Evolutionary conservation across 805 yeast genomes (phyloP).

Genomic region (Wickerhamiella cacticola): DNA sequence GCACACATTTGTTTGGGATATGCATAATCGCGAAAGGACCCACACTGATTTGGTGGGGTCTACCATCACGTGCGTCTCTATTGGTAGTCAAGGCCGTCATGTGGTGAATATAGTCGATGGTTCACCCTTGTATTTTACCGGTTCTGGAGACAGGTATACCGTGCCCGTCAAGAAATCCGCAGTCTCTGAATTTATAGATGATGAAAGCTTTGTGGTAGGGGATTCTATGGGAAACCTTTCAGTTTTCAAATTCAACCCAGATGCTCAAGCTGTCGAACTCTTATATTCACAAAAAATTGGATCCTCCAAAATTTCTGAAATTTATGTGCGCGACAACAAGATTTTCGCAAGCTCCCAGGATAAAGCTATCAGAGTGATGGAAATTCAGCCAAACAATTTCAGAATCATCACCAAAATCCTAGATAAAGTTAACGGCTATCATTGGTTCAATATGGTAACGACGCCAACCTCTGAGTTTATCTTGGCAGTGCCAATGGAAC

Average conservation of each 20-base stretch:
- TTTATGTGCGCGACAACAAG: background rate
- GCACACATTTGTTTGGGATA: constrained; percentile 72
- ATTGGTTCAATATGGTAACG: constrained; percentile 74
- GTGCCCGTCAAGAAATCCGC: background rate
- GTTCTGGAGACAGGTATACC: constrained; percentile 51
- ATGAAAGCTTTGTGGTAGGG: constrained; percentile 1
- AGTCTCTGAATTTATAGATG: constrained; percentile 10
- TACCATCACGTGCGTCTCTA: background rate
- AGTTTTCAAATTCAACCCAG: constrained; percentile 23
- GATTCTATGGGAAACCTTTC: constrained; percentile 12
- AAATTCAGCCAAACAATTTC: constrained; percentile 35
- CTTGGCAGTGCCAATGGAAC: constrained; percentile 70
- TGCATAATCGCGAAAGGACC: constrained; percentile 28
- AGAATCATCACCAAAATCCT: constrained; percentile 44
- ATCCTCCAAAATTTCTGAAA: constrained; percentile 22
- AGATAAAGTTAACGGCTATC: constrained; percentile 68
- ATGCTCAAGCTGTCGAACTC: constrained; percentile 25
- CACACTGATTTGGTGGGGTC: background rate
- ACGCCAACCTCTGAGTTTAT: constrained; percentile 68
- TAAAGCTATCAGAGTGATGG: constrained; percentile 25
- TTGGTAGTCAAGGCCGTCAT: constrained; percentile 38
- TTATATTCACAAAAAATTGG: constrained; percentile 14
- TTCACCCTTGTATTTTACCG: constrained; percentile 39
- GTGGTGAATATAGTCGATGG: constrained; percentile 63
- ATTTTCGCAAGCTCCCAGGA: constrained; percentile 18